Conservation (phyloP, 2,329 filamentous ascomycete genomes). For the Anisogramma anomala region DNA sequence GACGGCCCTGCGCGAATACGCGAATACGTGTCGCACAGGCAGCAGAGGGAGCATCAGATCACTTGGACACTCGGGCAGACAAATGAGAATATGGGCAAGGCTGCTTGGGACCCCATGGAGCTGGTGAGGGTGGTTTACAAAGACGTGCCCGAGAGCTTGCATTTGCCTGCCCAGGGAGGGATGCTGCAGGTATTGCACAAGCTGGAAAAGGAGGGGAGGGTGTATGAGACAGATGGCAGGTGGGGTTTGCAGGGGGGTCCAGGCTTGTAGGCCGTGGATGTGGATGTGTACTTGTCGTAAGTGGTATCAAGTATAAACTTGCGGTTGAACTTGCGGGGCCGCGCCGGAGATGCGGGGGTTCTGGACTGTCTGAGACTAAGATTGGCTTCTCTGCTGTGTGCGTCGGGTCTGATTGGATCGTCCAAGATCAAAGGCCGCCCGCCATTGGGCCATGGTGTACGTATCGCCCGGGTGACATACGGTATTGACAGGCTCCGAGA, state of each 20-base stretch:
- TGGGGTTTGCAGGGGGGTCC: conserved; percentile 35
- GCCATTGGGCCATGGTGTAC: no score
- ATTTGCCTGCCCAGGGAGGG: conserved; percentile 63
- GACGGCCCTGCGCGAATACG: conserved; percentile 59
- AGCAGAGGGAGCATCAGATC: conserved; percentile 69
- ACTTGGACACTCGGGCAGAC: conserved; percentile 46
- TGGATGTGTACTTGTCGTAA: no score
- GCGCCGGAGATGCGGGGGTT: not conserved
- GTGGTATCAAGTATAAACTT: no score
- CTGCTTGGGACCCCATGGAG: conserved; percentile 59
- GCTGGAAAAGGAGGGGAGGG: conserved; percentile 61
- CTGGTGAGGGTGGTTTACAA: conserved; percentile 82
- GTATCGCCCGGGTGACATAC: no score
- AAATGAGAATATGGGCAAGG: conserved; percentile 16
- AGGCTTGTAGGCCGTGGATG: conserved; percentile 24
- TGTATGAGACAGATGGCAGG: conserved; percentile 27
- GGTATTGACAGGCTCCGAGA: no score
- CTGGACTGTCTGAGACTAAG: no score
- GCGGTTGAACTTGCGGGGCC: not conserved
- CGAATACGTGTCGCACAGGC: conserved; percentile 76
- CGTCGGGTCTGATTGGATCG: no score
- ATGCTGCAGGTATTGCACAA: conserved; percentile 71
- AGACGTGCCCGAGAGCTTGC: conserved; percentile 64
- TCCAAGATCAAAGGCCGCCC: no score
- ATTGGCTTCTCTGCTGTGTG: no score